phyloP scores from a whole-genome alignment of 495 filamentous ascomycete genomes.

The Penicillium subrubescens region DNA sequence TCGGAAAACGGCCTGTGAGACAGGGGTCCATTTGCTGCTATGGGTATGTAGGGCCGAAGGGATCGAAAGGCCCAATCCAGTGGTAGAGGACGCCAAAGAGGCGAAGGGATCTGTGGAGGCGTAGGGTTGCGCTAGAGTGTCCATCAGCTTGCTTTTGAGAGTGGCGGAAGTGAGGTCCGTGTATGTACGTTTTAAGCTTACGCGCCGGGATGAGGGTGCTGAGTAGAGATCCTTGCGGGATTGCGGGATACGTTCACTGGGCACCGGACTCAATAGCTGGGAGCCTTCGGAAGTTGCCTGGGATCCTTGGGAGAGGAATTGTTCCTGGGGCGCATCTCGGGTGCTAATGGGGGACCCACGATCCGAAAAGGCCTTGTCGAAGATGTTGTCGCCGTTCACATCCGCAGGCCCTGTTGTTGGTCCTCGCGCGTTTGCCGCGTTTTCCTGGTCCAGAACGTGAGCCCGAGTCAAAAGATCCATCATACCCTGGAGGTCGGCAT shows the following conservation, averaged over 20 bases:
- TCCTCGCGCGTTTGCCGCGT: conserved; percentile 49
- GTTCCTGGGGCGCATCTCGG: conserved; percentile 24
- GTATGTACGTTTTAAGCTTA: conserved; percentile 81
- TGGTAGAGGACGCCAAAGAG: conserved; percentile 38
- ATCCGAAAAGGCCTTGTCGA: conserved; percentile 71
- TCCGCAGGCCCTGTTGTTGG: conserved; percentile 78
- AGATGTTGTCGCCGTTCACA: conserved; percentile 69
- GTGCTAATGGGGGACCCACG: conserved; percentile 33
- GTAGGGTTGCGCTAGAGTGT: conserved; percentile 86
- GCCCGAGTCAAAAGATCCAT: conserved; percentile 82
- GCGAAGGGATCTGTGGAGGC: conserved; percentile 53
- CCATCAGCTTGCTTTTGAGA: conserved; percentile 82
- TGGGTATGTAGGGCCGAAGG: conserved; percentile 72
- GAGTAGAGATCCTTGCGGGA: conserved; percentile 38
- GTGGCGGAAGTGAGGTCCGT: conserved; percentile 75
- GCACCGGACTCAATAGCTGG: conserved; percentile 33
- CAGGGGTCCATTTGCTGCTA: conserved; percentile 84
- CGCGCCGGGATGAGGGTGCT: conserved; percentile 56
- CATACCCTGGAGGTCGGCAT: conserved; percentile 87
- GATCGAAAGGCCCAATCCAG: conserved; percentile 43
- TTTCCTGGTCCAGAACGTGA: conserved; percentile 66
- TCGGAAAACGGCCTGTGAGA: conserved; percentile 94
- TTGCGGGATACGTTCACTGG: conserved; percentile 36
- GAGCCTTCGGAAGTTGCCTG: conserved; percentile 26
- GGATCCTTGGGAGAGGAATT: conserved; percentile 9